phyloP scores from a whole-genome alignment of 192 early-diverging fungal species.

The Spinellus fusiger region DNA sequence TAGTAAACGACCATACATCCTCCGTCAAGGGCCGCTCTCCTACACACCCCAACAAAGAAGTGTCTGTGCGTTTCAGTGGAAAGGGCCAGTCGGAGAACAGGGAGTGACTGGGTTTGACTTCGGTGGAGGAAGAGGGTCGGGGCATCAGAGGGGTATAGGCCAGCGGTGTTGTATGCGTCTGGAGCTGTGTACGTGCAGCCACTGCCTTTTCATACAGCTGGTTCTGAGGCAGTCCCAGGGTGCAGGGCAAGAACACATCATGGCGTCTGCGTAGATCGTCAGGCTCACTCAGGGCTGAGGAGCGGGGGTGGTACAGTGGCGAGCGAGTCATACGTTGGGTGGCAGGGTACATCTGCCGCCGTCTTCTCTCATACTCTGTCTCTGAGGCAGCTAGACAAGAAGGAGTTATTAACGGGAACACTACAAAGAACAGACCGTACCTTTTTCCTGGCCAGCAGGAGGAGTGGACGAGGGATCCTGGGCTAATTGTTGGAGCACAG shows the following conservation, averaged over 20 bases:
- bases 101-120: neutral
- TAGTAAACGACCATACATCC: neutral
- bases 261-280: slow-evolving; percentile 25
- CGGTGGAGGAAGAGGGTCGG: neutral
- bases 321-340: neutral
- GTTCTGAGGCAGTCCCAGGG: slow-evolving; percentile 17
- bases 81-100: slow-evolving; percentile 22
- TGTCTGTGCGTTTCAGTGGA: slow-evolving; percentile 8
- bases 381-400: slow-evolving; percentile 13
- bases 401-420: neutral
- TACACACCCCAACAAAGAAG: neutral
- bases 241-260: slow-evolving; percentile 17
- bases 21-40: too few relatives aligned
- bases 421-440: too few relatives aligned
- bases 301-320: neutral
- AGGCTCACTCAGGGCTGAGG: slow-evolving; percentile 25
- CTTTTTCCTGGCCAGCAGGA: slow-evolving; percentile 44
- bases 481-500: slow-evolving; percentile 88
- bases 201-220: slow-evolving; percentile 24
- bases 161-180: neutral
- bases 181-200: slow-evolving; percentile 19
- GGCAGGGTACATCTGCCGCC: slow-evolving; percentile 16
- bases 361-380: slow-evolving; percentile 20
- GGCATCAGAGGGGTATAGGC: too few relatives aligned
- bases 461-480: slow-evolving; percentile 63